Evolutionary conservation across 176 grass and related monocot genomes (phyloP), one percentile per base, ranked within the genome.

Genomic region (Musa troglodytarum): DNA sequence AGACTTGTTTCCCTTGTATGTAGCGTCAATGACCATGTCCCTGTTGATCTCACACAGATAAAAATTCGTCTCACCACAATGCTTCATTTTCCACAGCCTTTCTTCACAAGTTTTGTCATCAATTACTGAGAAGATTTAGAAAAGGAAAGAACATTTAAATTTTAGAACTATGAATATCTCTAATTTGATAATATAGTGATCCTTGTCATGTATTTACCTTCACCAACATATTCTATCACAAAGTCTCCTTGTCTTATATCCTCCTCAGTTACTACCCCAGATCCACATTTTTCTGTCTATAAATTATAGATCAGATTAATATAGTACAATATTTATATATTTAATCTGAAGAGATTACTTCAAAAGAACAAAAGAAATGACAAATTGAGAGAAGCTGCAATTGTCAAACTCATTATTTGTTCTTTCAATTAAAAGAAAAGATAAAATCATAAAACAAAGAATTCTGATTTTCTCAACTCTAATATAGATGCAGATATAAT

Each of bases 151-250:
- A 50, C 34, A 70, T 49, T 70, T 50, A 50, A 70, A 70, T 11
- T 19, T 11, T 70, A 21, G 16, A 70, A 50, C 43, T 70, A 11
- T 70, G 29, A 10, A 49, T 9, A 19, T 49, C 1, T 1, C 26
- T 24, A 65, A 15, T 25, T 65, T 65, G 63, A 26, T 24, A 28
- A 25, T 65, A 65, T 65, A 22, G 63, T 24, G n/a, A 65, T 65
- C 24, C n/a, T 65, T 26, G 11, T 24, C 19, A 68, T 50, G 19
- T 58, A 69, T 19, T 69, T 21, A 78, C 77, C 77, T 78, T 78
- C 77, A 17, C 77, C 77, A 54, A 78, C 77, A 58, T 78, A 78
- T 78, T 78, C 77, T 69, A 78, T 78, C 65, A 78, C 77, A 78
- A 78, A 78, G 34, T 79, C 65, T 57, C 77, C 77, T 69, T 28